phyloP scores from a whole-genome alignment of 768 basidiomycete genomes.

The Xerocomellus dryophilus region DNA sequence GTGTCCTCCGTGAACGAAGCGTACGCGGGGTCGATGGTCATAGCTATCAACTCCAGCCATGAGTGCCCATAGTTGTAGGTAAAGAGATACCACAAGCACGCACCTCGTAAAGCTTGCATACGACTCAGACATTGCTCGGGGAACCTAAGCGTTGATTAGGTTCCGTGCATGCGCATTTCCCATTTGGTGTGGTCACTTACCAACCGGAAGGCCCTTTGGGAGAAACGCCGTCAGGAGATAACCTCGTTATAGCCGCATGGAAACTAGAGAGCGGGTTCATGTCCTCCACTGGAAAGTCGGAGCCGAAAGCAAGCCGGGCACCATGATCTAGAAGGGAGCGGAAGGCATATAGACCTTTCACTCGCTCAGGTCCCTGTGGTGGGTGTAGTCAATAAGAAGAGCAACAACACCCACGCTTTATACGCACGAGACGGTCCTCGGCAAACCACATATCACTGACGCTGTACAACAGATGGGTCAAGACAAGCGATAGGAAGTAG shows the following conservation, averaged over 20 bases:
- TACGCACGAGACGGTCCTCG: slow-evolving; percentile 68
- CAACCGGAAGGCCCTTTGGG: slow-evolving; percentile 85
- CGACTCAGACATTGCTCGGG: slow-evolving; percentile 76
- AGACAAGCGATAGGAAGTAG: neutral
- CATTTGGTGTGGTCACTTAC: slow-evolving; percentile 38
- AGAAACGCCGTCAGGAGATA: slow-evolving; percentile 65
- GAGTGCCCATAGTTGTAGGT: neutral
- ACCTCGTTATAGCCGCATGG: slow-evolving; percentile 82
- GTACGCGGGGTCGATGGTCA: slow-evolving; percentile 86
- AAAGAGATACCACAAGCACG: neutral
- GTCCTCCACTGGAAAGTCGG: slow-evolving; percentile 87
- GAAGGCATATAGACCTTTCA: slow-evolving; percentile 87
- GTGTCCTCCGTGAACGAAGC: slow-evolving; percentile 75
- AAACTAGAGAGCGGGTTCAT: slow-evolving; percentile 83
- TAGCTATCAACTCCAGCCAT: slow-evolving; percentile 44
- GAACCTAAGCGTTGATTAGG: slow-evolving; percentile 52
- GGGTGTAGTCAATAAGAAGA: neutral
- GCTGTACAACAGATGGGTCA: slow-evolving; percentile 32
- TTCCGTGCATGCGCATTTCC: too few relatives aligned
- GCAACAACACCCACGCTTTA: neutral
- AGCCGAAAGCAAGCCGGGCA: slow-evolving; percentile 73
- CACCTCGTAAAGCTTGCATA: slow-evolving; percentile 72
- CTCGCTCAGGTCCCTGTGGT: slow-evolving; percentile 71
- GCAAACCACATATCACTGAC: slow-evolving; percentile 91
- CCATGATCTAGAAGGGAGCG: slow-evolving; percentile 63